These are phyloP conservation scores for Quercus phellos DNA, from an alignment of 331 rosid genomes.

Conservation along the genomic window DNA sequence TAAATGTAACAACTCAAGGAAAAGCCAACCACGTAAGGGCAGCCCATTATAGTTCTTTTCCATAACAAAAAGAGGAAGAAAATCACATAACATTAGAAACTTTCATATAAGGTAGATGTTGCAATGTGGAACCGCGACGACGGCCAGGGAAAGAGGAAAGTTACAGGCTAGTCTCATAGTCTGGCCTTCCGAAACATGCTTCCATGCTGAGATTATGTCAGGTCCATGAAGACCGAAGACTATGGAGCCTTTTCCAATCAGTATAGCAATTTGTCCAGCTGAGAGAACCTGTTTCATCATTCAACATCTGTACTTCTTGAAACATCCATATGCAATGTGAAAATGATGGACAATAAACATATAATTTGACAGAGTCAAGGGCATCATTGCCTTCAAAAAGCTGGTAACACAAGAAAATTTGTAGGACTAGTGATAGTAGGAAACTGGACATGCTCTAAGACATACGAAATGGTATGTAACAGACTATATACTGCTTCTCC, in stretches of 20 bases:
- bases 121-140: too few relatives aligned
- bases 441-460: not conserved
- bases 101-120: too few relatives aligned
- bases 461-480: not conserved
- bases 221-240: not conserved
- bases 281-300: not conserved
- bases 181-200: not conserved
- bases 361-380: not conserved
- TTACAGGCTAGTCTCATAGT: too few relatives aligned
- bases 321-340: not conserved
- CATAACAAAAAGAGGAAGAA: too few relatives aligned
- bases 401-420: not conserved
- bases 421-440: conserved; percentile 23
- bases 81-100: too few relatives aligned
- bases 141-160: too few relatives aligned
- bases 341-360: not conserved
- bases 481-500: conserved; percentile 11
- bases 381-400: not conserved
- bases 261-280: not conserved
- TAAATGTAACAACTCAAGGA: too few relatives aligned
- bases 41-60: too few relatives aligned
- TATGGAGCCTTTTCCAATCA: not conserved
- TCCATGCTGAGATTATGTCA: not conserved
- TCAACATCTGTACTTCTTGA: not conserved
- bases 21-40: too few relatives aligned